Base-by-base conservation (phyloP, 345 rosid species). In the Angophora floribunda region DNA sequence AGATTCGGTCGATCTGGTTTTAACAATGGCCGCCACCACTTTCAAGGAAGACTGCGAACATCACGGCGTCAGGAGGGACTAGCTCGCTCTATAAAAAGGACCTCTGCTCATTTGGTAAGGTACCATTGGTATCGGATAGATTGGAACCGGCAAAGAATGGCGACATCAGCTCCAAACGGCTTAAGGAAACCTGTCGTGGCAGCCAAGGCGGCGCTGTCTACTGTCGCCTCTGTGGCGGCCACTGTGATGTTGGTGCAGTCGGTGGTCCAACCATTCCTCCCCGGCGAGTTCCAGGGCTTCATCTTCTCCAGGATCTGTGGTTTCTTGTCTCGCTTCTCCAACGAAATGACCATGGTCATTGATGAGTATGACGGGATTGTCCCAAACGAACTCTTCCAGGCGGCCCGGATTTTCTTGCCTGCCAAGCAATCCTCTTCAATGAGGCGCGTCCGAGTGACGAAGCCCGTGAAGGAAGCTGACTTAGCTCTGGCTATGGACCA, bases 221-320 rank as follows among this genome's bases (percentile, higher is more conserved):
- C 96, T 1, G 93, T 92, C 0, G 94, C 94, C 53, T 95, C 97
- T 4, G 92, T 92, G 49, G 94, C 95, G 6, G 95, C 92, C 53
- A 91, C 96, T 32, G 89, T 91, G n/a, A 90, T 95, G 95, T 87
- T 94, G 22, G 91, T 91, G 85, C 94, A 93, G 19, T 92, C 97
- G 2, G 55, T 94, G 19, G 91, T 90, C 86, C 86, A 89, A 51
- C 94, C 93, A 13, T 88, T 93, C 96, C 86, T 52, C 55, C 14
- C 41, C 41, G 3, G 41, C 41, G 93, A 93, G 51, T 51, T 93
- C 86, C 94, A 86, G 51, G 44, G 90, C 19, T 88, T 88, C 88
- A 70, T 94, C 51, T 80, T 86, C 36, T 70, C 67, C 86, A 65
- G 89, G 51, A 55, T 93, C 65, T 90, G 92, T 41, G n/a, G 79